Percentiles rank a stretch among this genome's conserved stretches.
These are phyloP conservation scores for Euryodendron excelsum DNA, from an alignment of 148 eudicot genomes.

Conservation along the genomic window DNA sequence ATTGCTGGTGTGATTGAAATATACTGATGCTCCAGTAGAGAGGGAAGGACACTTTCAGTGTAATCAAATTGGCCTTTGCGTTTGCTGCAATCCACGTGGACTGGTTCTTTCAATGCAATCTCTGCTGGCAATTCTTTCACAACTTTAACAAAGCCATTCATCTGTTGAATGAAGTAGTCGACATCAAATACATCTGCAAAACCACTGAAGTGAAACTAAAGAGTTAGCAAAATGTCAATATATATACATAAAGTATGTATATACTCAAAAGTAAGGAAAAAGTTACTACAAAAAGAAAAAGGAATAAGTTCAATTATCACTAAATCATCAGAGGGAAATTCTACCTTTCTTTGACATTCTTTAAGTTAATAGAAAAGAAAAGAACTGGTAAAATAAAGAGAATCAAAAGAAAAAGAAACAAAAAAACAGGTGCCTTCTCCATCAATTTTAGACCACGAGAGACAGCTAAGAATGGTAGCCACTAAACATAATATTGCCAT, in stretches of 20 bases:
- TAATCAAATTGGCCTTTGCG: slow-evolving; percentile 93
- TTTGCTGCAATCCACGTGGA: slow-evolving; percentile 86
- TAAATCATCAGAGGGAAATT: neutral
- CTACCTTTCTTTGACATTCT: too few relatives aligned
- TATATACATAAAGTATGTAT: too few relatives aligned
- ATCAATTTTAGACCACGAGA: neutral
- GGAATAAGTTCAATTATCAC: too few relatives aligned
- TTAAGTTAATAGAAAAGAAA: neutral
- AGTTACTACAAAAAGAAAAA: too few relatives aligned
- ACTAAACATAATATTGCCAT: too few relatives aligned
- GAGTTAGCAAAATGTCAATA: too few relatives aligned
- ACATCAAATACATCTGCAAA: slow-evolving; percentile 99
- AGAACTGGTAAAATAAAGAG: too few relatives aligned
- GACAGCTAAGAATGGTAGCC: too few relatives aligned
- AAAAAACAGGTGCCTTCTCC: neutral
- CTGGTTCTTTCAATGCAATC: slow-evolving; percentile 71
- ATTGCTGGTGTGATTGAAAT: slow-evolving; percentile 89
- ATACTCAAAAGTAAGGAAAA: too few relatives aligned
- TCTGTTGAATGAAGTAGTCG: slow-evolving; percentile 72
- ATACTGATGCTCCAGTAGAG: slow-evolving; percentile 72
- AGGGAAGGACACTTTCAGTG: slow-evolving; percentile 79
- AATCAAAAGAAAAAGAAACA: too few relatives aligned
- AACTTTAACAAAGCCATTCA: slow-evolving; percentile 66
- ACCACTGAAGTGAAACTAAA: slow-evolving; percentile 53
- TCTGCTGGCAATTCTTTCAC: slow-evolving; percentile 80